Conservation (phyloP, 768 basidiomycete genomes). For the Boletus eberwhitei region DNA sequence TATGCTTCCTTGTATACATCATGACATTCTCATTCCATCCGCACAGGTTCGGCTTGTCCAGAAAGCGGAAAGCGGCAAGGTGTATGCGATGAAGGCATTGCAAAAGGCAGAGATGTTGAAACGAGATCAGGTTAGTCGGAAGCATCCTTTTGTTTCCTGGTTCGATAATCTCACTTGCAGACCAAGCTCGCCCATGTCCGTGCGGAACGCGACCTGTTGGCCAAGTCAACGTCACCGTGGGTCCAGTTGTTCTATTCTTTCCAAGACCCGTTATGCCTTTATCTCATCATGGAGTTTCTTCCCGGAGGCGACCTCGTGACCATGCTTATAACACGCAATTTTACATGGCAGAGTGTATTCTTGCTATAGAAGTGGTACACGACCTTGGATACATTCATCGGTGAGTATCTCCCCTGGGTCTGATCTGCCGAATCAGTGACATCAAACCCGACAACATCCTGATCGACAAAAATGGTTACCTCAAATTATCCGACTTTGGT, state of each 20-base stretch:
- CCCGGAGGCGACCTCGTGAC: conserved; percentile 99
- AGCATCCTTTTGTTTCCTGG: background rate
- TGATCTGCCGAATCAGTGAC: conserved; percentile 54
- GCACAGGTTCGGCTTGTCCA: conserved; percentile 87
- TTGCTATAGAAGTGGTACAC: conserved; percentile 98
- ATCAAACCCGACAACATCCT: conserved; percentile 99
- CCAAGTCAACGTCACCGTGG: conserved; percentile 96
- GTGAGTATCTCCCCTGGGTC: conserved; percentile 41
- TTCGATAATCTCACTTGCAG: conserved; percentile 6
- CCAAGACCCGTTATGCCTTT: conserved; percentile 93
- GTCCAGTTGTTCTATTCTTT: conserved; percentile 98
- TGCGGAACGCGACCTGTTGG: conserved; percentile 93
- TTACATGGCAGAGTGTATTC: conserved; percentile 98
- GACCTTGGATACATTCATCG: conserved; percentile 97
- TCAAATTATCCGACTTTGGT: conserved; percentile 98
- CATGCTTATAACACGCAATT: conserved; percentile 99
- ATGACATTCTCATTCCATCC: conserved; percentile 1
- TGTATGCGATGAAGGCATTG: conserved; percentile 99
- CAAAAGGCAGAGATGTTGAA: conserved; percentile 99
- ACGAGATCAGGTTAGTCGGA: conserved; percentile 81
- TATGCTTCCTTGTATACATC: background rate
- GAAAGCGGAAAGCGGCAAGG: conserved; percentile 95
- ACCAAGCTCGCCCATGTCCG: conserved; percentile 91
- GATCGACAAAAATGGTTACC: conserved; percentile 94
- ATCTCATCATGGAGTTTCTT: conserved; percentile 94